These are phyloP conservation scores for Geoglossum cookeanum DNA, from an alignment of 2,329 filamentous ascomycete genomes.

Conservation along the genomic window DNA sequence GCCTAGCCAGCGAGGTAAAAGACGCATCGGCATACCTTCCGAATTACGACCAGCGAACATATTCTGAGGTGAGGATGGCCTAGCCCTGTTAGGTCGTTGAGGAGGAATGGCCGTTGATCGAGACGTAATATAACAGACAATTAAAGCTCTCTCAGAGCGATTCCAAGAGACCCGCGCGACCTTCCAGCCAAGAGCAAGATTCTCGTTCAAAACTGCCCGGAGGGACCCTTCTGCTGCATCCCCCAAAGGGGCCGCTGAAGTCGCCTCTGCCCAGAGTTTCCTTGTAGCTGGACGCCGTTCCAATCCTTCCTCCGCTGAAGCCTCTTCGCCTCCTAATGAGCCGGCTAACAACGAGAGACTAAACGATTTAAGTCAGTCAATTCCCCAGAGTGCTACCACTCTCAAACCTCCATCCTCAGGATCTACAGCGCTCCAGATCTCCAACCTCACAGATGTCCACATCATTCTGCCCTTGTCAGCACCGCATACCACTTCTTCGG, in stretches of 20 bases:
- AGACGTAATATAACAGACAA: constrained; percentile 30
- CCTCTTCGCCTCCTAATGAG: constrained; percentile 17
- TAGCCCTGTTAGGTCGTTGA: not conserved
- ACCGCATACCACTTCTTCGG: constrained; percentile 51
- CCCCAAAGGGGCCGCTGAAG: constrained; percentile 34
- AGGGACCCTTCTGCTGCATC: constrained; percentile 36
- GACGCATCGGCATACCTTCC: constrained; percentile 70
- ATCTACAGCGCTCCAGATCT: constrained; percentile 41
- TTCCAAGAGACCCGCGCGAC: constrained; percentile 49
- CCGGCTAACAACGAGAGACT: not conserved
- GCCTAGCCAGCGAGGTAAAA: constrained; percentile 65
- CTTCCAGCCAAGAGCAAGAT: constrained; percentile 58
- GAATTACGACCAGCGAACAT: constrained; percentile 75
- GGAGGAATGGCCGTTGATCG: constrained; percentile 10
- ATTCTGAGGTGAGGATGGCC: constrained; percentile 43
- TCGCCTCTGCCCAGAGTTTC: constrained; percentile 29
- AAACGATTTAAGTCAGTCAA: not conserved
- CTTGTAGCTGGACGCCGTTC: constrained; percentile 23
- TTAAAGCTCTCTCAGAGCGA: constrained; percentile 65
- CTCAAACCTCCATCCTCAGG: constrained; percentile 36
- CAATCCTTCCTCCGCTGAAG: constrained; percentile 19
- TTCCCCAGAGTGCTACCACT: constrained; percentile 11
- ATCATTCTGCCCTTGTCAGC: constrained; percentile 60
- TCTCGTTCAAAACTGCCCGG: constrained; percentile 51
- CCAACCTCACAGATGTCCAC: constrained; percentile 46